Conservation (phyloP, 2,329 filamentous ascomycete species). For the Lachnellula occidentalis region DNA sequence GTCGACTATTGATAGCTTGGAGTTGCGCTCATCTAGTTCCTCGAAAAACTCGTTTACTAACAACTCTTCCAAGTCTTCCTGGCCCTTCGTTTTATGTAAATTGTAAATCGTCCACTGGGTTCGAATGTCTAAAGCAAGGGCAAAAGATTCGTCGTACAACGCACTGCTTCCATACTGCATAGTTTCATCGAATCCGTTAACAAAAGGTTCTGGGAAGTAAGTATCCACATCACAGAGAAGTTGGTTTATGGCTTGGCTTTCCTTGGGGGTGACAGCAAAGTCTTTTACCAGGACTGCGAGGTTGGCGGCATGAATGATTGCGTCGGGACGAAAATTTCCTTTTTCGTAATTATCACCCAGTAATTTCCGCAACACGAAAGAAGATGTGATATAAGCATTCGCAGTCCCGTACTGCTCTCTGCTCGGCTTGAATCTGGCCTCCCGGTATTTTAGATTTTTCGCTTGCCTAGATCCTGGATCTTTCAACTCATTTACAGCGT, state of each 20-base stretch:
- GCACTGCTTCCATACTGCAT: slow-evolving; percentile 33
- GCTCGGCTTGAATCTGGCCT: slow-evolving; percentile 14
- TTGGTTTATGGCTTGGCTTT: slow-evolving; percentile 11
- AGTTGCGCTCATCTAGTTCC: slow-evolving; percentile 10
- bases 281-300: slow-evolving; percentile 35
- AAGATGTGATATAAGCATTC: slow-evolving; percentile 33
- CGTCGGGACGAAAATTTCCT: slow-evolving; percentile 31
- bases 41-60: slow-evolving; percentile 39
- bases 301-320: slow-evolving; percentile 40
- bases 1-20: slow-evolving; percentile 32
- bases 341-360: slow-evolving; percentile 20
- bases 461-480: slow-evolving; percentile 13
- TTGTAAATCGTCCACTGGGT: slow-evolving; percentile 48
- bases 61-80: slow-evolving; percentile 31
- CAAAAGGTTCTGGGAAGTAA: slow-evolving; percentile 32
- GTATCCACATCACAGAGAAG: slow-evolving; percentile 30
- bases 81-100: slow-evolving; percentile 31
- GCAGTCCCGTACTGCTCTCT: slow-evolving; percentile 13
- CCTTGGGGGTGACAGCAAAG: slow-evolving; percentile 30
- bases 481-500: slow-evolving; percentile 28
- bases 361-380: slow-evolving; percentile 29
- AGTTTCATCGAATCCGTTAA: slow-evolving; percentile 25
- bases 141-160: slow-evolving; percentile 39
- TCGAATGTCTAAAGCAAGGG: slow-evolving; percentile 46
- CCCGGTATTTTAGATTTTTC: slow-evolving; percentile 10